These are phyloP conservation scores for Angomonas ambiguus DNA, from an alignment of 208 protist species.

Conservation along the genomic window DNA sequence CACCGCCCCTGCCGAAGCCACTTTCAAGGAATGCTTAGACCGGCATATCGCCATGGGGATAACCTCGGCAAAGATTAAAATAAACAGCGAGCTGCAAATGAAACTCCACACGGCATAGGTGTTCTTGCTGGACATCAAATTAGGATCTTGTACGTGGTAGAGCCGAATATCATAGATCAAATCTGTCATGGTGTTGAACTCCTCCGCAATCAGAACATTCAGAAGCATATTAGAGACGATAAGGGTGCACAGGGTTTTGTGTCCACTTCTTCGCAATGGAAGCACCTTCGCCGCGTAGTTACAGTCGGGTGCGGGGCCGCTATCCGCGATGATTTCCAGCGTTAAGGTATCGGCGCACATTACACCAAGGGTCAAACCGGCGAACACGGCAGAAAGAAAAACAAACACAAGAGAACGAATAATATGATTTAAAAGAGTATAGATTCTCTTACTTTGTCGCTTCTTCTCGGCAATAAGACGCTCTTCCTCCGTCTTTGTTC, in stretches of 20 bases:
- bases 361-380: slow-evolving; percentile 86
- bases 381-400: slow-evolving; percentile 83
- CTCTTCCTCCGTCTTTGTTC: slow-evolving; percentile 3
- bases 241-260: slow-evolving; percentile 84
- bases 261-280: slow-evolving; percentile 68
- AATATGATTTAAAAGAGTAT: slow-evolving; percentile 55
- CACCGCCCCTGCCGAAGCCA: slow-evolving; percentile 67
- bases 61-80: slow-evolving; percentile 83
- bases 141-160: not conserved
- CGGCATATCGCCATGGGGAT: slow-evolving; percentile 88
- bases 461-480: slow-evolving; percentile 13
- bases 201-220: slow-evolving; percentile 85
- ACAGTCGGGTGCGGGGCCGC: slow-evolving; percentile 67
- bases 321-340: slow-evolving; percentile 85
- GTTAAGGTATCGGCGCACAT: slow-evolving; percentile 87
- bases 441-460: slow-evolving; percentile 51
- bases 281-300: slow-evolving; percentile 73
- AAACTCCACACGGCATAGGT: slow-evolving; percentile 49
- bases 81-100: slow-evolving; percentile 66
- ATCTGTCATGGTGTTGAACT: slow-evolving; percentile 30
- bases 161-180: not conserved
- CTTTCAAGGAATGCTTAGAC: slow-evolving; percentile 77
- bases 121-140: slow-evolving; percentile 19
- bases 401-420: slow-evolving; percentile 46
- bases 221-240: slow-evolving; percentile 87